A percentile compares a stretch with the other conserved stretches of the same genome.
phyloP scores from a whole-genome alignment of 495 filamentous ascomycete species.

The Hyphodiscus hymeniophilus region DNA sequence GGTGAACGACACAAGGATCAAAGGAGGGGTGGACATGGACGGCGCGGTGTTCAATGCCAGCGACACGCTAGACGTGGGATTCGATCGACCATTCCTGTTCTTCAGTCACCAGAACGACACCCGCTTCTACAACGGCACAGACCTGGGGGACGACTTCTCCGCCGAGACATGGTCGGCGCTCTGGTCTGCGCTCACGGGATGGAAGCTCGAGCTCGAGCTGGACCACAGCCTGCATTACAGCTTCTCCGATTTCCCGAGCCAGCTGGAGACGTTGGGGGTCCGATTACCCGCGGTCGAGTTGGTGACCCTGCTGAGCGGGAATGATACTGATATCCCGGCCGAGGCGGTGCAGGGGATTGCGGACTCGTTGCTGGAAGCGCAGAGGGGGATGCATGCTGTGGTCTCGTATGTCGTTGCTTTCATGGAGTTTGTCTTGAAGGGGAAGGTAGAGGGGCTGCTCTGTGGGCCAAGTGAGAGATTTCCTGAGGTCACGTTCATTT shows the following conservation, averaged over 20 bases:
- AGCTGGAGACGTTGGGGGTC: constrained; percentile 14
- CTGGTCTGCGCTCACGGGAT: constrained; percentile 15
- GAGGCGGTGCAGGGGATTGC: constrained; percentile 10
- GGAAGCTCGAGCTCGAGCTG: constrained; percentile 23
- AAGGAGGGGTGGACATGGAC: constrained; percentile 40
- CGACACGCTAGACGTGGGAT: background rate
- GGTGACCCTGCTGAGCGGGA: too few species aligned
- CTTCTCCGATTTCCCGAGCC: constrained; percentile 26
- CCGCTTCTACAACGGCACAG: background rate
- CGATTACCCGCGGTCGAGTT: too few species aligned
- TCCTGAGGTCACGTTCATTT: constrained; percentile 18
- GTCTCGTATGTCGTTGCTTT: constrained; percentile 21
- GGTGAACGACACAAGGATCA: constrained; percentile 31
- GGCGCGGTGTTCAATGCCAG: constrained; percentile 33
- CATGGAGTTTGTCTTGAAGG: constrained; percentile 17
- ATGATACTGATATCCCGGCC: background rate
- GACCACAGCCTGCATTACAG: constrained; percentile 13
- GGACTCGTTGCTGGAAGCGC: constrained; percentile 6
- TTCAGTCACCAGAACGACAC: constrained; percentile 1
- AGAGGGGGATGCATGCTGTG: constrained; percentile 9
- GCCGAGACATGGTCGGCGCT: constrained; percentile 14
- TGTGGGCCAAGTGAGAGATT: constrained; percentile 8
- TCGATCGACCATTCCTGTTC: constrained; percentile 6
- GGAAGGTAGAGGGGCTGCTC: constrained; percentile 4
- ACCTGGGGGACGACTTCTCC: constrained; percentile 3